Evolutionary conservation across 352 stramenopile genomes (phyloP), one percentile per base, ranked within the genome.

Genomic region (Blastocystis sp.): DNA sequence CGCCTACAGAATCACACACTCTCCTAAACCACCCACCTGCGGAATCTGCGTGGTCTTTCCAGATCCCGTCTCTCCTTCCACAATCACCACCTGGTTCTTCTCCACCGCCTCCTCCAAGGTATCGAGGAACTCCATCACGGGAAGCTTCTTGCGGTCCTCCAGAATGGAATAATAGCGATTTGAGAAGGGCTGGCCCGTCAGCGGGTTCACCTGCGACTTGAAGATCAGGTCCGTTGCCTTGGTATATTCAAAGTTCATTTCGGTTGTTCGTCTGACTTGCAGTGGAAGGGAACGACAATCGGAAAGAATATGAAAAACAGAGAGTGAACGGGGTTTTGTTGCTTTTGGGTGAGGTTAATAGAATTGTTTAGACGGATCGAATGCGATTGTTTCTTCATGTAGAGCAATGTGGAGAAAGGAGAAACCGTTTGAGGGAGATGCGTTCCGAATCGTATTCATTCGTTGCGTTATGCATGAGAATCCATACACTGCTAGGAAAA

Each of bases 21-120:
- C n/a, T n/a, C n/a, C n/a, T n/a, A n/a, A n/a, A n/a, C n/a, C 32
- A 36, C 87, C 59, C 59, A 89, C 90, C 57, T 91, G 87, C 27
- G 88, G 89, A 63, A 96, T 95, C 89, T 97, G 93, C 61, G 94
- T 97, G 14, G 93, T 98, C 89, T 98, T 98, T 75, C 95, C 95
- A 75, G 89, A 94, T 48, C 96, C 96, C 7, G 96, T 99, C 89
- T 99, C 95, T 87, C 96, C 96, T 87, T 98, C 96, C 21, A 98
- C 93, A 16, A 99, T 94, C 46, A 99, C 91, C 32, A 98, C 94
- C 78, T 95, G 92, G 87, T 94, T 94, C 11, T 90, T 88, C n/a
- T 89, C 84, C 27, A 96, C 88, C 18, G 90, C 89, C 32, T 93
- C 87, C 40, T 94, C 84, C 1, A 97, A 87, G 24, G 94, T 84